Conservation (phyloP, 75 land plant species). For the Chamaecyparis obtusa region DNA sequence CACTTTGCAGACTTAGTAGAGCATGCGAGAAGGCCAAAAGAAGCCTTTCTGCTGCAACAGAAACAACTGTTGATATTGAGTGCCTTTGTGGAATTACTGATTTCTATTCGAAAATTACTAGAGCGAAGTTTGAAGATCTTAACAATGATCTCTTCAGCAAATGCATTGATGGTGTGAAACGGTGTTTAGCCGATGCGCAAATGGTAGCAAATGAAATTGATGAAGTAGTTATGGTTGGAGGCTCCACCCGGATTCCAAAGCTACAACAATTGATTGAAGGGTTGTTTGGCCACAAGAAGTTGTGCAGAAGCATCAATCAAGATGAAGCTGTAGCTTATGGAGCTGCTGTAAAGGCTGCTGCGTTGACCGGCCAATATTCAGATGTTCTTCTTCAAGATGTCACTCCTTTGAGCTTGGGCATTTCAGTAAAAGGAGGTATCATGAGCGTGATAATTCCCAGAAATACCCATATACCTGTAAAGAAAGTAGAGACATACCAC, state of each 20-base stretch:
- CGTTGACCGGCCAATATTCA: background rate
- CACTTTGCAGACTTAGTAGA: conserved; percentile 28
- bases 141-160: conserved; percentile 30
- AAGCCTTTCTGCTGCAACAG: conserved; percentile 27
- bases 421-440: too few species aligned
- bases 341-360: conserved; percentile 41
- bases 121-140: conserved; percentile 20
- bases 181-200: conserved; percentile 28
- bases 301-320: conserved; percentile 43
- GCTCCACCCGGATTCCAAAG: conserved; percentile 43
- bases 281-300: conserved; percentile 40
- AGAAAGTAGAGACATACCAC: background rate
- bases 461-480: background rate
- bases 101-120: conserved; percentile 16
- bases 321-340: conserved; percentile 49
- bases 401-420: background rate
- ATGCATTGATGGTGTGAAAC: conserved; percentile 38
- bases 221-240: conserved; percentile 37
- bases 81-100: conserved; percentile 24
- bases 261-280: conserved; percentile 35
- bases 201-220: conserved; percentile 6
- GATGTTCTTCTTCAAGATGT: background rate
- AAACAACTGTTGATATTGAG: conserved; percentile 39
- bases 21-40: conserved; percentile 43
- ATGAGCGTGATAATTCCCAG: background rate